Conservation (phyloP, 495 filamentous ascomycete species). For the Cudoniella acicularis region DNA sequence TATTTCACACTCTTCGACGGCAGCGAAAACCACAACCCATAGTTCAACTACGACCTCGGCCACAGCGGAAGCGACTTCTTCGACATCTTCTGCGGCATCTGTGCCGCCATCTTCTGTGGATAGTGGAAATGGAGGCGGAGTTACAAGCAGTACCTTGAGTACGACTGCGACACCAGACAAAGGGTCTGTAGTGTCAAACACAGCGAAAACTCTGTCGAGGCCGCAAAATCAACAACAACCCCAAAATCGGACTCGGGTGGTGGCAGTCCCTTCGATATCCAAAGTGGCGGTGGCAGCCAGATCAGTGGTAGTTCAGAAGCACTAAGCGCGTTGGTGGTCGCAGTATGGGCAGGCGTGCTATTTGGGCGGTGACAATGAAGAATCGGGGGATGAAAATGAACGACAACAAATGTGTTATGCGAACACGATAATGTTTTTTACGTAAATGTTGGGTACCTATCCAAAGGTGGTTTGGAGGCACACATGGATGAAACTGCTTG, state of each 20-base stretch:
- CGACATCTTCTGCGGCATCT: too few relatives aligned
- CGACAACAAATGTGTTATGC: neutral
- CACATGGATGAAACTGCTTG: neutral
- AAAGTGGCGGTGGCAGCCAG: neutral
- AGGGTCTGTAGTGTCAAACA: too few relatives aligned
- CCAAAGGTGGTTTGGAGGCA: neutral
- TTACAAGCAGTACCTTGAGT: too few relatives aligned
- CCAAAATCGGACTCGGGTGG: constrained; percentile 4
- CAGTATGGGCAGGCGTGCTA: constrained; percentile 6
- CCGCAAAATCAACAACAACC: neutral
- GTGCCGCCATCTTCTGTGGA: too few relatives aligned
- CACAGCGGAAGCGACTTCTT: neutral
- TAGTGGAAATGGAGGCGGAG: too few relatives aligned
- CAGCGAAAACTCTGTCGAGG: neutral
- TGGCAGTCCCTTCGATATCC: constrained; percentile 15
- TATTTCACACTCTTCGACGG: too few relatives aligned
- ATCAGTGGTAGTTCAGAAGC: neutral
- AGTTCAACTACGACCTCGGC: neutral
- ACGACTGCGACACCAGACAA: too few relatives aligned
- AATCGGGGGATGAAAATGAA: neutral
- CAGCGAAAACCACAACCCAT: neutral
- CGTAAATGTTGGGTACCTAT: neutral
- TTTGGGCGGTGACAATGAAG: constrained; percentile 8
- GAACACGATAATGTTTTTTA: constrained; percentile 16
- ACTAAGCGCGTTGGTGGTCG: constrained; percentile 5